These are phyloP conservation scores for Hypoxylon sp. DNA, from an alignment of 2,329 filamentous ascomycete genomes.

Conservation along the genomic window DNA sequence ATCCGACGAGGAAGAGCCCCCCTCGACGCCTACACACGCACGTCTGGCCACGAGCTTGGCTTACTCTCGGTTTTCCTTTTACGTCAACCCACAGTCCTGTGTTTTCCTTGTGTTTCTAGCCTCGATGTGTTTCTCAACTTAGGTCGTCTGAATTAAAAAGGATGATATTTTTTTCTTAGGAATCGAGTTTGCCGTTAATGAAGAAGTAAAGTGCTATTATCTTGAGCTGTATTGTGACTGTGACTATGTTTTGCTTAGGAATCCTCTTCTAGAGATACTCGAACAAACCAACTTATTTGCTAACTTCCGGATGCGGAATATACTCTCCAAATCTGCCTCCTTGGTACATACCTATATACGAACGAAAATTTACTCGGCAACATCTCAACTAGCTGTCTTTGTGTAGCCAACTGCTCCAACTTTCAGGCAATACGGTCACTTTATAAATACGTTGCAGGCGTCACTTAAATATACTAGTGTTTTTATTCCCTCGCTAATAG, in stretches of 20 bases:
- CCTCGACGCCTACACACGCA: slow-evolving; percentile 49
- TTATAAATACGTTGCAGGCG: background rate
- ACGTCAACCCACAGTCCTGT: slow-evolving; percentile 50
- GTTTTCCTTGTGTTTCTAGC: slow-evolving; percentile 53
- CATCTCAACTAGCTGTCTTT: background rate
- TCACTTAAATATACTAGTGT: background rate
- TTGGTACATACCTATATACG: too few relatives aligned
- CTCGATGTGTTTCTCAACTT: slow-evolving; percentile 50
- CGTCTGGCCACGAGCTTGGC: slow-evolving; percentile 52
- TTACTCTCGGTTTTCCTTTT: slow-evolving; percentile 52
- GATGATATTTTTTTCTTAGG: slow-evolving; percentile 50
- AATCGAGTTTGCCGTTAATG: slow-evolving; percentile 25
- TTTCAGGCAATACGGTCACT: background rate
- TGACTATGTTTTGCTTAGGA: background rate
- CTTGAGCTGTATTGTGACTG: background rate
- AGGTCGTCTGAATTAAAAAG: slow-evolving; percentile 50
- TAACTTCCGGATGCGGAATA: too few relatives aligned
- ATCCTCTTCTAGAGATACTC: background rate
- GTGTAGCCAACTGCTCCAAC: background rate
- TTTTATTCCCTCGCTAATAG: too few relatives aligned
- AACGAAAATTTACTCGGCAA: background rate
- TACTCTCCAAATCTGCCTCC: too few relatives aligned
- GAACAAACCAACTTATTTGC: too few relatives aligned
- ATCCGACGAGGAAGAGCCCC: slow-evolving; percentile 43
- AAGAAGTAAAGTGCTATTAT: slow-evolving; percentile 25